Evolutionary conservation across 176 grass and related monocot genomes (phyloP), one percentile per base, ranked within the genome.

Genomic region (Secale cereale): DNA sequence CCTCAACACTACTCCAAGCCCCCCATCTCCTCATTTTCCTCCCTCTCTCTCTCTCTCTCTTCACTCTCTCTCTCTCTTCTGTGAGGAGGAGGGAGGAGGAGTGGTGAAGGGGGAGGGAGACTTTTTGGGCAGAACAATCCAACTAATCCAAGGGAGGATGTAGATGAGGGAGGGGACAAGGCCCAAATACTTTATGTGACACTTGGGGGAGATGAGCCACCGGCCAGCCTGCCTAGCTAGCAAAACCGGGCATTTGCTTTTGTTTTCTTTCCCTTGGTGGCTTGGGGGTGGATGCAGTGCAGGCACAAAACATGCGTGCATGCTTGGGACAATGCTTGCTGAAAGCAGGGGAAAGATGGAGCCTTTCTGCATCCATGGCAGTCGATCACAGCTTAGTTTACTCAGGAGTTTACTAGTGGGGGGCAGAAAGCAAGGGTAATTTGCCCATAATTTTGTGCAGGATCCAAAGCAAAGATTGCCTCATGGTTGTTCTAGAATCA

Each of bases 141-240:
- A 90, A 87, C 70, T 29, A 87, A 91, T 83, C 86, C 89, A 86
- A 87, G 70, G 77, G 73, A 78, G 71, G 61, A 23, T 92, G 90
- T 84, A 90, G 56, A 90, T 70, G 78, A 33, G 14, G 71, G n/a
- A 79, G 85, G 90, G 83, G 87, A 94, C 89, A 89, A 3, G 45
- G 70, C 23, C 46, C 28, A 36, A 79, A 74, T 94, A 59, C 74
- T 83, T 83, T 83, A 86, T 54, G 70, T 66, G 36, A 80, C 81
- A 91, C 76, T 91, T 61, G 85, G 19, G 30, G 76, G 46, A 41
- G 59, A 69, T 19, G 80, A 66, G 80, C 59, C 86, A 71, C 5
- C 48, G 19, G 54, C 52, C 52, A 56, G 46, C 5, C 46, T 50
- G 79, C 33, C 33, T 83, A 36, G 62, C 76, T 60, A 82, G 50